Percentiles rank a stretch among this genome's conserved stretches.
Evolutionary conservation across 345 rosid species (phyloP).

Genomic region (Microthlaspi erraticum): DNA sequence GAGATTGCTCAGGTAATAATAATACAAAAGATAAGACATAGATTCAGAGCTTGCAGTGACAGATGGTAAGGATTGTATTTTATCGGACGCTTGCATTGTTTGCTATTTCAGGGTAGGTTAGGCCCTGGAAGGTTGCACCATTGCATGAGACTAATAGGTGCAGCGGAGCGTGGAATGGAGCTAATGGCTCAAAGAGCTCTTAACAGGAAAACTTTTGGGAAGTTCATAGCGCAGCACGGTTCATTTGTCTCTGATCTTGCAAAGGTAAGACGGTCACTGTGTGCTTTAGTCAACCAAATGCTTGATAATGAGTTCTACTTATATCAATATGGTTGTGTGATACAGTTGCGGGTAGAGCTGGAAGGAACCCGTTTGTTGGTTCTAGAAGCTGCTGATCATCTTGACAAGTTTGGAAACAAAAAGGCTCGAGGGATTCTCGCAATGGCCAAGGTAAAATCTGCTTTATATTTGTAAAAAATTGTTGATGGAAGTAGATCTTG

Average conservation of each 20-base stretch:
- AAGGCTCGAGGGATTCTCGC: slow-evolving; percentile 79
- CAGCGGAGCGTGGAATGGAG: slow-evolving; percentile 98
- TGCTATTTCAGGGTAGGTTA: slow-evolving; percentile 77
- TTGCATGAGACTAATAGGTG: slow-evolving; percentile 95
- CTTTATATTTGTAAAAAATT: background rate
- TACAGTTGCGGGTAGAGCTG: slow-evolving; percentile 86
- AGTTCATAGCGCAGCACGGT: slow-evolving; percentile 86
- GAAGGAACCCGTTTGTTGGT: slow-evolving; percentile 84
- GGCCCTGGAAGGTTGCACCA: slow-evolving; percentile 99
- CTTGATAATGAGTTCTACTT: background rate
- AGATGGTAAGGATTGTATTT: slow-evolving; percentile 11
- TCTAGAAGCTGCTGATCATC: slow-evolving; percentile 92
- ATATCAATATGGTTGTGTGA: slow-evolving; percentile 3
- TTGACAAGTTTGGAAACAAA: slow-evolving; percentile 91
- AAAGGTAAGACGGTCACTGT: slow-evolving; percentile 53
- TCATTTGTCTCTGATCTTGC: slow-evolving; percentile 88
- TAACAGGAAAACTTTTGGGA: slow-evolving; percentile 78
- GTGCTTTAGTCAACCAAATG: background rate
- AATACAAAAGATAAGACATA: background rate
- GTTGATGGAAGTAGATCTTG: slow-evolving; percentile 4
- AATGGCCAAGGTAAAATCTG: slow-evolving; percentile 79
- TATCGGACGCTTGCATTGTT: slow-evolving; percentile 15
- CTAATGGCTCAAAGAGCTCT: slow-evolving; percentile 89
- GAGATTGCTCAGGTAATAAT: slow-evolving; percentile 96
- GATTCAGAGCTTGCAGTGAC: slow-evolving; percentile 17